Percentiles rank a stretch among this genome's conserved stretches.
Evolutionary conservation across 768 basidiomycete genomes (phyloP).

Genomic region (Amanita rimosa): DNA sequence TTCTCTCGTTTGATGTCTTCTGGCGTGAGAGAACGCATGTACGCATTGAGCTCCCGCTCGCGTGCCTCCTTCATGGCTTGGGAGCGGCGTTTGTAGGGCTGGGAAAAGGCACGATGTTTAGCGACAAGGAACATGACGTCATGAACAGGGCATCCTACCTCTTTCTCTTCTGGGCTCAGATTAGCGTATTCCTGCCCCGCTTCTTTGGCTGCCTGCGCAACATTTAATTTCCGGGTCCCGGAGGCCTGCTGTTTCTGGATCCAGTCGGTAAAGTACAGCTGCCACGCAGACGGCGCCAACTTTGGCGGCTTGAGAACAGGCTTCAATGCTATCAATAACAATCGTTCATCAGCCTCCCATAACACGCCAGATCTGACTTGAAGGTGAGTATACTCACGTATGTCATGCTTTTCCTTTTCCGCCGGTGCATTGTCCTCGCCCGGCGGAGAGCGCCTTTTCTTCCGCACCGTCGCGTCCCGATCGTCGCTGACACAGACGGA

Average conservation of each 20-base stretch:
- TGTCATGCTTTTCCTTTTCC: constrained; percentile 29
- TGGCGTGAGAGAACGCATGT: constrained; percentile 83
- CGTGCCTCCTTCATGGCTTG: constrained; percentile 77
- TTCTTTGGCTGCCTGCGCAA: constrained; percentile 92
- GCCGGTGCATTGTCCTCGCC: constrained; percentile 25
- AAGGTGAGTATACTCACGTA: constrained; percentile 30
- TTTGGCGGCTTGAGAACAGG: constrained; percentile 81
- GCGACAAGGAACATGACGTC: constrained; percentile 21
- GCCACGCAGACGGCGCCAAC: constrained; percentile 91
- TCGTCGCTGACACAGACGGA: constrained; percentile 52
- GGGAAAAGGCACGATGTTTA: constrained; percentile 12
- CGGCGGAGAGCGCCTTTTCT: constrained; percentile 35
- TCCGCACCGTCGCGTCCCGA: constrained; percentile 64
- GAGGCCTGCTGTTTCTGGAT: constrained; percentile 78
- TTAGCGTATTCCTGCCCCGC: constrained; percentile 85
- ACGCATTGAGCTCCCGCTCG: constrained; percentile 71
- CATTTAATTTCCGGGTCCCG: constrained; percentile 79
- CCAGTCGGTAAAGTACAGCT: constrained; percentile 93
- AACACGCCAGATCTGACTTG: not conserved
- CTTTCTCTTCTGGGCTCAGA: constrained; percentile 71
- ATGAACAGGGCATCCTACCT: constrained; percentile 39
- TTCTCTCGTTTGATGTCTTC: constrained; percentile 96
- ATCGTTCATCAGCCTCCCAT: constrained; percentile 2
- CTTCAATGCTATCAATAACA: constrained; percentile 42
- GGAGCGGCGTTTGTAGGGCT: constrained; percentile 83